Conservation (phyloP, 2,329 filamentous ascomycete species). For the Xylaria hypoxylon region DNA sequence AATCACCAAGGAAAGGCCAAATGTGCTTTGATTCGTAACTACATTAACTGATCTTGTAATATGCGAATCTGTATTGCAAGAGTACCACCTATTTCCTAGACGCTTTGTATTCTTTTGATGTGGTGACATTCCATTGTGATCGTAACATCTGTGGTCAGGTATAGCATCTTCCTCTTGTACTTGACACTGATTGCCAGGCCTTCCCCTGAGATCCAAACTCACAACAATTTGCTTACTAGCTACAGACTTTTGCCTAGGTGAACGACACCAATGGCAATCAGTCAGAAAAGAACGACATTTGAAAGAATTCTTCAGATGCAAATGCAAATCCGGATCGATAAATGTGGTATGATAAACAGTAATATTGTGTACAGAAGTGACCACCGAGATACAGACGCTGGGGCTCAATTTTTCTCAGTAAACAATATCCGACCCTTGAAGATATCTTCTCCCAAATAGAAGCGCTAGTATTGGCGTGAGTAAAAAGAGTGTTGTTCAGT, state of each 20-base stretch:
- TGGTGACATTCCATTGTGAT: neutral
- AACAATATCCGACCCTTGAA: neutral
- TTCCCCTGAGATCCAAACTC: no score
- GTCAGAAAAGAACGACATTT: neutral
- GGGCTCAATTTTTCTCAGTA: neutral
- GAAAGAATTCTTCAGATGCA: neutral
- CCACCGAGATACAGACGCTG: neutral
- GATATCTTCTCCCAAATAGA: neutral
- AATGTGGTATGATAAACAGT: neutral
- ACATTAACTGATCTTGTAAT: neutral
- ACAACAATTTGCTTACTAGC: neutral
- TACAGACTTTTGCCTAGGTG: neutral
- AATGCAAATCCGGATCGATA: neutral
- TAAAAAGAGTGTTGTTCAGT: neutral
- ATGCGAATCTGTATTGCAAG: neutral
- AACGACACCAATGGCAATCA: neutral
- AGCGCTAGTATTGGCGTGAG: neutral
- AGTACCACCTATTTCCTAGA: neutral
- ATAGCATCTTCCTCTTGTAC: neutral
- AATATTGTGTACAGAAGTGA: neutral
- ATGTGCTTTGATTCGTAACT: neutral
- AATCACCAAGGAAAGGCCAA: neutral
- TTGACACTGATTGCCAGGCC: no score
- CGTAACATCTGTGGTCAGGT: neutral
- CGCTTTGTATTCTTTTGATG: neutral